phyloP scores from a whole-genome alignment of 352 stramenopile species.

The Pythium scleroteichum region DNA sequence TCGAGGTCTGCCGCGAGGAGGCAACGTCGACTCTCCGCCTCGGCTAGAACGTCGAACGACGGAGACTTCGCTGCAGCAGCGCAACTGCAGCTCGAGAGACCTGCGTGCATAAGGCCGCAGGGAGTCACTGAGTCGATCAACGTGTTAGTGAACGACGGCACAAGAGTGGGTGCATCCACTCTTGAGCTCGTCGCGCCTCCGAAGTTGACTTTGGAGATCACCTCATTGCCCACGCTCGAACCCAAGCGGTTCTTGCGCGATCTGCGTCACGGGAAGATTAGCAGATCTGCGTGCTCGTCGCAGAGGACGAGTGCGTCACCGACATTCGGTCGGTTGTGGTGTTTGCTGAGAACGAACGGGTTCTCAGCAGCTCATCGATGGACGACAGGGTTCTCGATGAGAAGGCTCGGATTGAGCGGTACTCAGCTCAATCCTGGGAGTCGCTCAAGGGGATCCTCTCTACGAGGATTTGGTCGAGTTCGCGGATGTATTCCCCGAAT shows the following conservation, averaged over 20 bases:
- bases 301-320: constrained; percentile 5
- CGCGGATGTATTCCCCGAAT: constrained; percentile 11
- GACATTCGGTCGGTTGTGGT: constrained; percentile 16
- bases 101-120: constrained; percentile 10
- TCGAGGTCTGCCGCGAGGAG: constrained; percentile 9
- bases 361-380: constrained; percentile 16
- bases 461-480: constrained; percentile 13
- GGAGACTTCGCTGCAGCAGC: constrained; percentile 9
- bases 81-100: constrained; percentile 4
- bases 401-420: constrained; percentile 9
- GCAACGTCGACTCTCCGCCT: constrained; percentile 7
- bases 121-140: constrained; percentile 16
- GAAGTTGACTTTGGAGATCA: constrained; percentile 15
- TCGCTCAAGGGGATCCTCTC: constrained; percentile 5
- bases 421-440: constrained; percentile 10
- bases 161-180: constrained; percentile 5
- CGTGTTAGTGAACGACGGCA: constrained; percentile 11
- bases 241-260: constrained; percentile 9
- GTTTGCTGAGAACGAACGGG: constrained; percentile 9
- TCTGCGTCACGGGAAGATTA: constrained; percentile 7
- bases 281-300: constrained; percentile 13
- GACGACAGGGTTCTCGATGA: constrained; percentile 8
- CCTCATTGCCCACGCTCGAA: constrained; percentile 10
- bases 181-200: constrained; percentile 15
- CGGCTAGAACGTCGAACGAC: constrained; percentile 7